Evolutionary conservation across 305 asterid genomes (phyloP).

Genomic region (Fraxinus floribunda): DNA sequence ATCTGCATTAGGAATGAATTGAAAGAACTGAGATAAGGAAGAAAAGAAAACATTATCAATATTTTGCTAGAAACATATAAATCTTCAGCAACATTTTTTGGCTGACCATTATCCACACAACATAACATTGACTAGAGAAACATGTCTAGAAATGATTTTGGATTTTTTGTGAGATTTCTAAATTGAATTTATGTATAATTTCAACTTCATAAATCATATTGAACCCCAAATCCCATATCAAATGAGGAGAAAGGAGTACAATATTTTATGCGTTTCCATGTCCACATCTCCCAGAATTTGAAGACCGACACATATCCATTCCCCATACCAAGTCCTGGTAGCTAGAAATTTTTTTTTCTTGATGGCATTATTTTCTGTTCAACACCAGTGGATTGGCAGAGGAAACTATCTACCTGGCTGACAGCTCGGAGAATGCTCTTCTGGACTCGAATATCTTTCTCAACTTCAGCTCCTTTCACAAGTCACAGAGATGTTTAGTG

Average conservation of each 20-base stretch:
- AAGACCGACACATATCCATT: constrained; percentile 6
- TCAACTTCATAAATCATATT: constrained; percentile 5
- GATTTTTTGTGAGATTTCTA: neutral
- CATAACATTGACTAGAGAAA: neutral
- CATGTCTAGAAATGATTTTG: neutral
- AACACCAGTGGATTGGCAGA: constrained; percentile 14
- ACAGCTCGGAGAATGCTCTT: constrained; percentile 89
- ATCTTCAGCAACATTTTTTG: neutral
- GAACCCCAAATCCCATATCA: constrained; percentile 6
- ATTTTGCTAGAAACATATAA: constrained; percentile 17
- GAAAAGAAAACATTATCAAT: neutral
- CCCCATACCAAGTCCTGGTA: constrained; percentile 20
- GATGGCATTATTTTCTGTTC: neutral
- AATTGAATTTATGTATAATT: neutral
- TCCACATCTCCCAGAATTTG: constrained; percentile 22
- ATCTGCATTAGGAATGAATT: constrained; percentile 51
- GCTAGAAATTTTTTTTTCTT: neutral
- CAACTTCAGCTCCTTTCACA: constrained; percentile 69
- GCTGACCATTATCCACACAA: constrained; percentile 10
- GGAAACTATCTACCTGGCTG: constrained; percentile 61
- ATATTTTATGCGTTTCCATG: neutral
- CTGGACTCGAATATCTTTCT: constrained; percentile 78
- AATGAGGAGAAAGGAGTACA: neutral
- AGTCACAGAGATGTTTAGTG: constrained; percentile 28
- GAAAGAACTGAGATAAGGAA: constrained; percentile 12